Conservation (phyloP, 1,284 basidiomycete genomes). For the Rhodotorula sp. region DNA sequence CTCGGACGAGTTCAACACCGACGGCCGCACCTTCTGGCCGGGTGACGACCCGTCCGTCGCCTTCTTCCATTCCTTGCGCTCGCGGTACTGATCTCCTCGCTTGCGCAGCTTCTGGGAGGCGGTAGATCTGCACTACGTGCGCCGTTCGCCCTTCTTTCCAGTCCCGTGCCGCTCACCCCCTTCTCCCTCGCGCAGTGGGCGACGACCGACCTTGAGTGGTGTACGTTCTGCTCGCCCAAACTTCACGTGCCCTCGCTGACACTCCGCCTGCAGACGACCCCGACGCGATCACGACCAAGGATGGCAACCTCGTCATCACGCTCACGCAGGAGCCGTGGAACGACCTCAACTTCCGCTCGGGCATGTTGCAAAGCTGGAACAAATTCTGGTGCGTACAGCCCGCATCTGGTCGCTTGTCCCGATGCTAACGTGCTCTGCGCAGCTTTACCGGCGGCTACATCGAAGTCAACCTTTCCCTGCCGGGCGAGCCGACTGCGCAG, state of each 20-base stretch:
- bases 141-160: constrained; percentile 11
- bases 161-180: not conserved
- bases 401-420: not conserved
- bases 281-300: constrained; percentile 70
- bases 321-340: constrained; percentile 66
- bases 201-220: constrained; percentile 15
- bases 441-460: constrained; percentile 84
- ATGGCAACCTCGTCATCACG: constrained; percentile 78
- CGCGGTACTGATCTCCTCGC: not conserved
- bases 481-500: constrained; percentile 65
- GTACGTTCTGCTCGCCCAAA: too few relatives aligned
- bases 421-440: constrained; percentile 40
- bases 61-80: constrained; percentile 54
- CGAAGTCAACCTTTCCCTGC: constrained; percentile 70
- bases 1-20: constrained; percentile 77
- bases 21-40: constrained; percentile 55
- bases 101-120: constrained; percentile 66
- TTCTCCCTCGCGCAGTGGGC: not conserved
- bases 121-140: constrained; percentile 75
- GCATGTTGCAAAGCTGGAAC: constrained; percentile 64
- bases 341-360: constrained; percentile 68
- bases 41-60: constrained; percentile 25
- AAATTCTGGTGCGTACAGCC: constrained; percentile 69
- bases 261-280: constrained; percentile 61
- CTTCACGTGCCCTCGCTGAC: too few relatives aligned